Evolutionary conservation across 2,329 filamentous ascomycete species (phyloP), one percentile per base, ranked within the genome.

Genomic region (Alternaria angustiovoidea): DNA sequence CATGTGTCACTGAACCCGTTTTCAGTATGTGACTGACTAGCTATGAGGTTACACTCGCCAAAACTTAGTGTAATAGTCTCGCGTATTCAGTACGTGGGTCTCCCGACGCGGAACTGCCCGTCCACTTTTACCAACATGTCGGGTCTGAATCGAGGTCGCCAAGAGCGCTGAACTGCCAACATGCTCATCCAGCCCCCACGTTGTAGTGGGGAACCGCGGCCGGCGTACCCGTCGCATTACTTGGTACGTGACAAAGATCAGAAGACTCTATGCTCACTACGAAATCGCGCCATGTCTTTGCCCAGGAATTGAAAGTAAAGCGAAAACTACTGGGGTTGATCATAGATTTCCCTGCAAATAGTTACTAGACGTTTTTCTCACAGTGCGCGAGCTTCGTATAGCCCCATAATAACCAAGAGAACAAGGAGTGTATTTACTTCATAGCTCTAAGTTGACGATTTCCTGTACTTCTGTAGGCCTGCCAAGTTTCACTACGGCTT

Each of bases 401-500:
- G 28, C 20, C 16, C 24, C 22, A 22, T 39, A 22, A 16, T 2
- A 24, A 20, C 11, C 11, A 24, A 14, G n/a, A 2, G 20, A 18
- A 18, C 7, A 24, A n/a, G 46, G n/a, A 49, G 46, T 36, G 22
- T 20, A 38, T 36, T 11, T 24, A 26, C 6, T 18, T 57, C 46
- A 75, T 34, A 76, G 39, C 28, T 60, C 60, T 36, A 77, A 14
- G 7, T 64, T 49, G 26, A 76, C 48, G 5, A 44, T 69, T 42
- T 77, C 71, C 24, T 75, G 71, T 16, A 64, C 66, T 32, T 77
- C 55, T 7, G 69, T 77, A 22, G 76, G 76, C 32, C 68, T 70
- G 1, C 75, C 76, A 48, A 75, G 32, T 32, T 64, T 71, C 7
- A 79, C 65, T 2, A 74, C 64, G 1, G 67, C 76, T 32, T 57